These are phyloP conservation scores for Paratrypanosoma confusum DNA, from an alignment of 208 protist genomes.

Conservation along the genomic window DNA sequence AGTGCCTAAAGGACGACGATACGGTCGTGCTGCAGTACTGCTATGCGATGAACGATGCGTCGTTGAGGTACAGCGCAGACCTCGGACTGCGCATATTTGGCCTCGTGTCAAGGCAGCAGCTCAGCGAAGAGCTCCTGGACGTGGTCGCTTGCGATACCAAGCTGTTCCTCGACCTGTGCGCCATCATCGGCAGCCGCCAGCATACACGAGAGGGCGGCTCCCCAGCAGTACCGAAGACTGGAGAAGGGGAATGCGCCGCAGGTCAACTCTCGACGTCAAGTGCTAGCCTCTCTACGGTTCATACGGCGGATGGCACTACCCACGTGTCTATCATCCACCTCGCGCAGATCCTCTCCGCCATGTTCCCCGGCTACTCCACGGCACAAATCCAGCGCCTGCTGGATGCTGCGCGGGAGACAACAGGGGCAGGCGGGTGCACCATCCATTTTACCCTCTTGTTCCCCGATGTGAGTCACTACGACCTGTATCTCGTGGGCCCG, in stretches of 20 bases:
- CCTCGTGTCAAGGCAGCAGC: conserved; percentile 19
- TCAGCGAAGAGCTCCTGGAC: conserved; percentile 44
- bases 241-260: too few relatives aligned
- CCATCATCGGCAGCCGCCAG: conserved; percentile 21
- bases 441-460: too few relatives aligned
- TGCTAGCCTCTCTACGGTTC: too few relatives aligned
- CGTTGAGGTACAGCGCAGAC: conserved; percentile 25
- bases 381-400: conserved; percentile 35
- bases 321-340: conserved; percentile 49
- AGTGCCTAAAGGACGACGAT: too few relatives aligned
- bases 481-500: too few relatives aligned
- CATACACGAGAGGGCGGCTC: too few relatives aligned
- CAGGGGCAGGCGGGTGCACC: too few relatives aligned
- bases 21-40: too few relatives aligned
- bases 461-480: too few relatives aligned
- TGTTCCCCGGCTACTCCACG: conserved; percentile 59
- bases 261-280: too few relatives aligned
- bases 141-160: conserved; percentile 34
- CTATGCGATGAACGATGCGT: conserved; percentile 54
- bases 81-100: conserved; percentile 61
- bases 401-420: conserved; percentile 22
- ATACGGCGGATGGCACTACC: too few relatives aligned
- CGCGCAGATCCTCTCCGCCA: conserved; percentile 33
- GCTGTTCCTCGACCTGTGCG: conserved; percentile 40
- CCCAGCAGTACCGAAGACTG: too few relatives aligned